A percentile compares a stretch with the other conserved stretches of the same genome.
These are phyloP conservation scores for Amphibolis antarctica DNA, from an alignment of 106 monocot species.

Conservation along the genomic window DNA sequence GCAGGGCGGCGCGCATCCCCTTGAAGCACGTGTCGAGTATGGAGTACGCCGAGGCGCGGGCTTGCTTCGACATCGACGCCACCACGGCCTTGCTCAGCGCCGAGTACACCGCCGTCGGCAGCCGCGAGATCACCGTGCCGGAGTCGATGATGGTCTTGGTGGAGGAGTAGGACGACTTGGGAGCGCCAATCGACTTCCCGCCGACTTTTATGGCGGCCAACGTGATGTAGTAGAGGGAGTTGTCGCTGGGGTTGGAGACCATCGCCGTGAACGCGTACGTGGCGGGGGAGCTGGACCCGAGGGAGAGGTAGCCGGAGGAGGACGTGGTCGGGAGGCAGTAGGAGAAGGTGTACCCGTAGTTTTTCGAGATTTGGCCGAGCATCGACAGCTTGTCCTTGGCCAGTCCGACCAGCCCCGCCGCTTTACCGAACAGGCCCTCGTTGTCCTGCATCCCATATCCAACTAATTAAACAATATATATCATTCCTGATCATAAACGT, in stretches of 20 bases:
- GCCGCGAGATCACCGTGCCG: conserved; percentile 56
- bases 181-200: conserved; percentile 12
- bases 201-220: conserved; percentile 29
- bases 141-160: conserved; percentile 67
- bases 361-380: conserved; percentile 34
- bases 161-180: conserved; percentile 19
- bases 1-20: conserved; percentile 23
- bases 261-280: conserved; percentile 41
- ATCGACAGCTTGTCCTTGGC: conserved; percentile 58
- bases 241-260: conserved; percentile 29
- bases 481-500: background rate
- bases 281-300: conserved; percentile 18
- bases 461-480: background rate
- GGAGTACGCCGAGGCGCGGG: conserved; percentile 39
- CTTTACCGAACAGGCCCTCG: conserved; percentile 68
- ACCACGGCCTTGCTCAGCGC: conserved; percentile 41
- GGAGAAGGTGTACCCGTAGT: conserved; percentile 45
- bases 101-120: conserved; percentile 40
- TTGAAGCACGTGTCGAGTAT: conserved; percentile 61
- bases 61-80: conserved; percentile 15
- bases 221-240: conserved; percentile 39
- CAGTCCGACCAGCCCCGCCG: conserved; percentile 80
- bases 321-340: conserved; percentile 79
- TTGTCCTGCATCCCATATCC: conserved; percentile 53
- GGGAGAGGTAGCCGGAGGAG: conserved; percentile 46